These are phyloP conservation scores for Cystobasidium onofrii DNA, from an alignment of 768 basidiomycete species.

Conservation along the genomic window DNA sequence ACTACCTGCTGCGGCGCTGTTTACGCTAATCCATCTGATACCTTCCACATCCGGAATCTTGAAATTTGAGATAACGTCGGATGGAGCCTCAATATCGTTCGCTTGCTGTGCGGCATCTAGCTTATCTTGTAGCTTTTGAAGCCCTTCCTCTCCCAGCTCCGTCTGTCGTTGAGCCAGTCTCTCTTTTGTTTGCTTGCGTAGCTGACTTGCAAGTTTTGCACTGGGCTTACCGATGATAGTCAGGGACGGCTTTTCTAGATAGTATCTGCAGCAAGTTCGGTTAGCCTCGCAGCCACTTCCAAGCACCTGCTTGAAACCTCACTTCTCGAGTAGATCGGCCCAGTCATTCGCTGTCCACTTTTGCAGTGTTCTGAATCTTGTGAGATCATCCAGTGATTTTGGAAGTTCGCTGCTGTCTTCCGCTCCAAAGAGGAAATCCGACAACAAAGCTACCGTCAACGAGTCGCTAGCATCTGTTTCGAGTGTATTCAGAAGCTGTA, in stretches of 20 bases:
- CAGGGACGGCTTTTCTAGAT: slow-evolving; percentile 61
- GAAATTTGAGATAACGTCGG: slow-evolving; percentile 70
- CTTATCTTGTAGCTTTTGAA: slow-evolving; percentile 59
- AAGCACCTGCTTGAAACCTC: slow-evolving; percentile 42
- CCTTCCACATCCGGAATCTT: slow-evolving; percentile 82
- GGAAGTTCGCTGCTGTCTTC: slow-evolving; percentile 70
- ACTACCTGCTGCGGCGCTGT: slow-evolving; percentile 52
- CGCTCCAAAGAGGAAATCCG: slow-evolving; percentile 50
- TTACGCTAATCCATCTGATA: slow-evolving; percentile 82
- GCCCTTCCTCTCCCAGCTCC: slow-evolving; percentile 68
- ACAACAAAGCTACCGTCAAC: slow-evolving; percentile 65
- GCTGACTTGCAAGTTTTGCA: slow-evolving; percentile 64
- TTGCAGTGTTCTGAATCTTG: slow-evolving; percentile 59
- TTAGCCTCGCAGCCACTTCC: too few species aligned
- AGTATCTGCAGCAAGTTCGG: too few species aligned
- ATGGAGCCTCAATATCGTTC: slow-evolving; percentile 73
- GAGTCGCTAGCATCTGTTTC: slow-evolving; percentile 76
- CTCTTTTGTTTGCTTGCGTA: slow-evolving; percentile 71
- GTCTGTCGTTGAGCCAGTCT: slow-evolving; percentile 64
- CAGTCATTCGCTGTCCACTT: slow-evolving; percentile 69
- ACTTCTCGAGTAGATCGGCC: slow-evolving; percentile 68
- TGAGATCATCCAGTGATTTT: slow-evolving; percentile 67
- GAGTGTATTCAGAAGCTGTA: slow-evolving; percentile 68
- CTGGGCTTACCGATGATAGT: slow-evolving; percentile 85
- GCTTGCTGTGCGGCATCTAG: slow-evolving; percentile 77